Evolutionary conservation across 164 flowering plant genomes (phyloP), one percentile per base, ranked within the genome.

Genomic region (Aristolochia californica): DNA sequence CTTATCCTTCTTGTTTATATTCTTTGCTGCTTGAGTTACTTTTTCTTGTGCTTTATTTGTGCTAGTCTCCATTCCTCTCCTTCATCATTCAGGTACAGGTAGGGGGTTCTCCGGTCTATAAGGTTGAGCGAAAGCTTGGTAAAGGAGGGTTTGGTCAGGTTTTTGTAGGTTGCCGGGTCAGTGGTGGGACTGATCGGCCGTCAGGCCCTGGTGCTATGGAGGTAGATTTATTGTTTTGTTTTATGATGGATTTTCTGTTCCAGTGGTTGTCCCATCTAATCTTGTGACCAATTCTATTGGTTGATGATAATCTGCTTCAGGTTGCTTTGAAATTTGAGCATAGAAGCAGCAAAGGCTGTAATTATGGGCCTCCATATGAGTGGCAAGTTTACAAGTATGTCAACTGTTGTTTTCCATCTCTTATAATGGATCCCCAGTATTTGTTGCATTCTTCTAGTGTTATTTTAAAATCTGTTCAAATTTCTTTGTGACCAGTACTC

Each of bases 131-230:
- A 75, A 93, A 87, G 76, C 64, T 93, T 45, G 99, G 99, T 15
- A 89, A 89, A 72, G 99, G 99, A 48, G 99, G 99, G 51, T 93
- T 89, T 65, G 99, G 99, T 52, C 99, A 93, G 72, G 99, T 93
- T 49, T 93, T 85, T 75, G 89, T 89, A 64, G 99, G 99, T 58
- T 96, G 88, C 12, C 99, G 96, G 57, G 80, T 78, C 49, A 40
- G 71, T 22, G 85, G 89, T 59, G 88, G 88, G 20, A 83, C 57
- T 80, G 93, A 79, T 5, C 82, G 87, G 9, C 26, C 72, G 54
- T 56, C 71, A 0, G 97, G 93, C 43, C 64, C 89, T 49, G 83
- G 77, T 25, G 81, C 90, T 48, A 20, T 66, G 43, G 95, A 90
- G 87, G 97, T 85, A 65, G 63, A 18, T 17, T 5, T 0, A 14